Percentiles rank a stretch among this genome's conserved stretches.
These are phyloP conservation scores for Chaetoscypha palmicola DNA, from an alignment of 2,329 filamentous ascomycete species.

Conservation along the genomic window DNA sequence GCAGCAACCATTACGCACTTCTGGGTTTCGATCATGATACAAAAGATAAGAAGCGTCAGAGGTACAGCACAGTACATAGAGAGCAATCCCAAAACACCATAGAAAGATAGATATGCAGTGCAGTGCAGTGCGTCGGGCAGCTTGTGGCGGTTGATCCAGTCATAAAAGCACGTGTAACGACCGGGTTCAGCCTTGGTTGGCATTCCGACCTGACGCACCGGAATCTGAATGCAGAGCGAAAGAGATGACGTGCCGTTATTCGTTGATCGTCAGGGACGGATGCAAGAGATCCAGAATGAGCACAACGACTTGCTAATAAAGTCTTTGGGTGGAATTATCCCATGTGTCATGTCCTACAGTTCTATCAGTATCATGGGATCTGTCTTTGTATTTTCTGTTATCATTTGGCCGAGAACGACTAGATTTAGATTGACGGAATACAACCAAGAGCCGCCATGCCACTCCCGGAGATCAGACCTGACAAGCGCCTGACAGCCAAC, in stretches of 20 bases:
- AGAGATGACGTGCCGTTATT: not conserved
- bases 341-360: not conserved
- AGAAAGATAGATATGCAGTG: no score
- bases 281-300: no score
- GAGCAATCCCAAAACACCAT: no score
- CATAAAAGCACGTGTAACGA: constrained; percentile 1
- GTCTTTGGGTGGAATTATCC: not conserved
- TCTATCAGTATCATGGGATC: not conserved
- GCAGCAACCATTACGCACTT: no score
- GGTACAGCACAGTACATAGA: no score
- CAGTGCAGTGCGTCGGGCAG: not conserved
- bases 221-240: not conserved
- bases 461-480: not conserved
- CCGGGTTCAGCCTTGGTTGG: not conserved
- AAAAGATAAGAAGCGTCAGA: not conserved
- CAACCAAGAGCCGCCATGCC: not conserved
- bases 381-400: not conserved
- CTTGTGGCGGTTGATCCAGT: not conserved
- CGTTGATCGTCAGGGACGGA: not conserved
- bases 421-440: not conserved
- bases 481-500: not conserved
- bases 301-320: not conserved
- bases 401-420: not conserved
- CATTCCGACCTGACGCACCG: not conserved
- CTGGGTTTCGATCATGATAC: no score